A percentile compares a stretch with the other conserved stretches of the same genome.
These are phyloP conservation scores for Hypomyces rosellus DNA, from an alignment of 2,329 filamentous ascomycete genomes.

Conservation along the genomic window DNA sequence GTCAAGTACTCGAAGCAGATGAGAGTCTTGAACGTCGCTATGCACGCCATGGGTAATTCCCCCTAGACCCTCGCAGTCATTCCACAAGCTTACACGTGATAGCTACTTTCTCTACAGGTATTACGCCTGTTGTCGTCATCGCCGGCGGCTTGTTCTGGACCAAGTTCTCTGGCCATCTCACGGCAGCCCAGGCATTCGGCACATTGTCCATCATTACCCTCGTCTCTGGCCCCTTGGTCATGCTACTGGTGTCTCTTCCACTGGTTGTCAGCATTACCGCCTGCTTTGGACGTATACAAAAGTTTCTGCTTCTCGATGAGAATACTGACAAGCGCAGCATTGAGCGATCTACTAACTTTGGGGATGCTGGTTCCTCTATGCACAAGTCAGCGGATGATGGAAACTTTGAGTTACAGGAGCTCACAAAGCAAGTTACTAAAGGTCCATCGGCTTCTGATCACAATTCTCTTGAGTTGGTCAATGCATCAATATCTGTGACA, in stretches of 20 bases:
- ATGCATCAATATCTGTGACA: too few species aligned
- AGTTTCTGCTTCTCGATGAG: constrained; percentile 10
- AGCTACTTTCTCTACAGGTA: background rate
- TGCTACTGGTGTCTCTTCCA: constrained; percentile 6
- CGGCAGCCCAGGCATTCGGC: constrained; percentile 8
- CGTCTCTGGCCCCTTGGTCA: constrained; percentile 8
- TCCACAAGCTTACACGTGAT: background rate
- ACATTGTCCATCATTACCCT: constrained; percentile 13
- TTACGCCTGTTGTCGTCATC: constrained; percentile 13
- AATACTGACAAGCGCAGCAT: constrained; percentile 14
- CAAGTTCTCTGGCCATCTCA: constrained; percentile 1
- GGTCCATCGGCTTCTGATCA: too few species aligned
- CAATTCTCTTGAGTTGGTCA: too few species aligned
- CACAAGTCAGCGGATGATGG: too few species aligned
- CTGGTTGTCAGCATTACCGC: constrained; percentile 3
- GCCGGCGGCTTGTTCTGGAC: constrained; percentile 13
- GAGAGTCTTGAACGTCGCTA: constrained; percentile 6
- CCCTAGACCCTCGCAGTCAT: background rate
- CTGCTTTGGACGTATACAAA: constrained; percentile 13
- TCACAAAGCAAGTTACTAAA: too few species aligned
- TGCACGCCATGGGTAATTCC: constrained; percentile 6
- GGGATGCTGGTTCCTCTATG: too few species aligned
- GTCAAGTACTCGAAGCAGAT: constrained; percentile 11
- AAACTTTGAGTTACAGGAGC: too few species aligned
- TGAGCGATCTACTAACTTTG: too few species aligned